Evolutionary conservation across 1,139 yeast species (phyloP).

Genomic region (Candida buenavistaensis): DNA sequence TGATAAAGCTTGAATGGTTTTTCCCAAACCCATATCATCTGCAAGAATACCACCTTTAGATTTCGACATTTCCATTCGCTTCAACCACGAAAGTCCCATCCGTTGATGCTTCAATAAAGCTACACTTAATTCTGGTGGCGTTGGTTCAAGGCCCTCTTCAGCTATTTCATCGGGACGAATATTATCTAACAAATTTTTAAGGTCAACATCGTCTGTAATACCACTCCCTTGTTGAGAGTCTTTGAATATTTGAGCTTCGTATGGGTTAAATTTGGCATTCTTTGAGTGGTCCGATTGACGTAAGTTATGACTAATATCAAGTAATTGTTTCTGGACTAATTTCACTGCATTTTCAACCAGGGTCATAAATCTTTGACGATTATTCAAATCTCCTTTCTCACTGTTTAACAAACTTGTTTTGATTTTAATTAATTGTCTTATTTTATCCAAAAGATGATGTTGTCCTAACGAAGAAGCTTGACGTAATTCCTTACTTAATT

Average conservation of each 20-base stretch:
- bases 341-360: slow-evolving; percentile 4
- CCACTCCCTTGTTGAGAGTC: slow-evolving; percentile 2
- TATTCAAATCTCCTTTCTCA: slow-evolving; percentile 5
- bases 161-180: slow-evolving; percentile 63
- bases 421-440: slow-evolving; percentile 1
- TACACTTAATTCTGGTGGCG: slow-evolving; percentile 71
- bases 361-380: slow-evolving; percentile 1
- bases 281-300: slow-evolving; percentile 6
- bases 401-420: slow-evolving; percentile 2
- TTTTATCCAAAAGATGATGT: slow-evolving; percentile 1
- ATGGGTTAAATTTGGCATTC: slow-evolving; percentile 9
- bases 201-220: slow-evolving; percentile 27
- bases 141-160: slow-evolving; percentile 46
- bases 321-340: slow-evolving; percentile 1
- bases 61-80: slow-evolving; percentile 59
- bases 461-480: slow-evolving; percentile 5
- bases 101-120: slow-evolving; percentile 80
- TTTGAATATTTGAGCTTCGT: slow-evolving; percentile 8
- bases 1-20: slow-evolving; percentile 81
- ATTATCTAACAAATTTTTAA: slow-evolving; percentile 58
- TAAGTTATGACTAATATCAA: background rate
- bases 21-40: slow-evolving; percentile 95
- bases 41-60: slow-evolving; percentile 80
- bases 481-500: background rate
- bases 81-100: slow-evolving; percentile 81